phyloP scores from a whole-genome alignment of 441 rosid species.

The Arabidopsis hybrid region DNA sequence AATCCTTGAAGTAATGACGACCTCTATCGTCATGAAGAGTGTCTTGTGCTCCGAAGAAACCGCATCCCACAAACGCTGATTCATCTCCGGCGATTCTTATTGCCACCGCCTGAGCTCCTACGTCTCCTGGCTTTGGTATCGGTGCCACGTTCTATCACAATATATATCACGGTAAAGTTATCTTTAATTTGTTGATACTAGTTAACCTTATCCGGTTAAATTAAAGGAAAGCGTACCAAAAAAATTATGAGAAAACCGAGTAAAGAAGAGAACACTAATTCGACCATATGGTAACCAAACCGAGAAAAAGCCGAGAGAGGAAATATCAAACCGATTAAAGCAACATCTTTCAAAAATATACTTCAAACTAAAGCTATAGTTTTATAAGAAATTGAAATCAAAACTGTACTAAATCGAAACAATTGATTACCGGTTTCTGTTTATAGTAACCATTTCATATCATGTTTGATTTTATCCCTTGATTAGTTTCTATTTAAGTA shows the following conservation, averaged over 20 bases:
- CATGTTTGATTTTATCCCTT: neutral
- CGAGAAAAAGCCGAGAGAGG: neutral
- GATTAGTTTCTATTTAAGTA: neutral
- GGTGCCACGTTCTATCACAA: conserved; percentile 77
- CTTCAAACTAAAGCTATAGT: neutral
- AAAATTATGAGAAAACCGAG: neutral
- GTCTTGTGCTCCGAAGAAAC: conserved; percentile 96
- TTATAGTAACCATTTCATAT: too few species aligned
- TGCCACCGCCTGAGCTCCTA: conserved; percentile 88
- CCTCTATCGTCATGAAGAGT: conserved; percentile 92
- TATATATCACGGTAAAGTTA: neutral
- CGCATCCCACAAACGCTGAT: conserved; percentile 80
- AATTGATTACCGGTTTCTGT: neutral
- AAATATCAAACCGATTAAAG: neutral
- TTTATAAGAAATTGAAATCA: neutral
- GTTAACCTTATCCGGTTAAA: neutral
- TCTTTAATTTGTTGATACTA: neutral
- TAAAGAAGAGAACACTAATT: neutral
- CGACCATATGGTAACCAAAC: neutral
- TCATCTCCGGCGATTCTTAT: conserved; percentile 76
- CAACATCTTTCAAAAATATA: neutral
- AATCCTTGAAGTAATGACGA: conserved; percentile 90
- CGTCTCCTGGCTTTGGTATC: conserved; percentile 75
- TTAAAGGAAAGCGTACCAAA: neutral
- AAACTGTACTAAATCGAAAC: neutral